Conservation (phyloP, 495 filamentous ascomycete genomes). For the Hyaloscypha finlandica region DNA sequence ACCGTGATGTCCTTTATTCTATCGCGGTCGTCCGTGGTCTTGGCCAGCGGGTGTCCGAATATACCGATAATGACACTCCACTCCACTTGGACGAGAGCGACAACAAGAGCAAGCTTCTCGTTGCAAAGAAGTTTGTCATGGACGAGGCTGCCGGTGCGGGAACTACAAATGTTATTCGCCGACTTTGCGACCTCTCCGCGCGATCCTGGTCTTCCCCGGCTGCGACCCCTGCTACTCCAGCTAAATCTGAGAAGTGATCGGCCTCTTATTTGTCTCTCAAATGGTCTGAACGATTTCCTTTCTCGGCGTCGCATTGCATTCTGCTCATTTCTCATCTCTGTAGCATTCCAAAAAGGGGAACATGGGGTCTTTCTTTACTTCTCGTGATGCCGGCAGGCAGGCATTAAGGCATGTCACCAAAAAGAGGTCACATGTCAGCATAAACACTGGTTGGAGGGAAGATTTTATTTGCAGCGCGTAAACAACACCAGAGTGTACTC, state of each 20-base stretch:
- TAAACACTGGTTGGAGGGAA: conserved; percentile 6
- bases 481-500: conserved; percentile 11
- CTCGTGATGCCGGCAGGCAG: conserved; percentile 7
- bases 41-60: conserved; percentile 66
- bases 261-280: conserved; percentile 3
- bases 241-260: conserved; percentile 17
- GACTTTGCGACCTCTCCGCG: conserved; percentile 69
- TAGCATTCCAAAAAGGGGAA: conserved; percentile 26
- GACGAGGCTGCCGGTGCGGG: conserved; percentile 67
- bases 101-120: conserved; percentile 68
- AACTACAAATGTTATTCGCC: conserved; percentile 79
- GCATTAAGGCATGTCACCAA: conserved; percentile 12
- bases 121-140: conserved; percentile 81
- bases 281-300: conserved; percentile 18
- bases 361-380: conserved; percentile 19
- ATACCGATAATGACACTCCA: conserved; percentile 57
- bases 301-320: conserved; percentile 27
- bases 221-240: not conserved
- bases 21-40: conserved; percentile 78
- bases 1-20: conserved; percentile 90
- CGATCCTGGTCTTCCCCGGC: conserved; percentile 26
- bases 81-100: conserved; percentile 69
- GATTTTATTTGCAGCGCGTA: not conserved
- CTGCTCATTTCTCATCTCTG: conserved; percentile 17
- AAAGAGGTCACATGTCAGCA: conserved; percentile 3